These are phyloP conservation scores for Rhizophagus prolifer DNA, from an alignment of 192 early-diverging fungal genomes.

Conservation along the genomic window DNA sequence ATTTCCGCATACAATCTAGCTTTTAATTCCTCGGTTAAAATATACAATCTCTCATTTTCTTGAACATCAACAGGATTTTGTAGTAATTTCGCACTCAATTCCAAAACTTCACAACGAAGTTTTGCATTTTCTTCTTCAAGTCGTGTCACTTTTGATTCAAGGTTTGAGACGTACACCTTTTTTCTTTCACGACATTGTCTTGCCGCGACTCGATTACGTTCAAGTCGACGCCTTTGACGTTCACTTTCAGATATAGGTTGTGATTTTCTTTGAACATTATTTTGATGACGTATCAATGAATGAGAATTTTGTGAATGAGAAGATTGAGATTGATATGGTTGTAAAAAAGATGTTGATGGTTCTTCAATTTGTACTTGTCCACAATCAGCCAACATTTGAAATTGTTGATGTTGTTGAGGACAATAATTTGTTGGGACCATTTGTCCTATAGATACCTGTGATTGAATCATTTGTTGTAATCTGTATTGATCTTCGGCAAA, in stretches of 20 bases:
- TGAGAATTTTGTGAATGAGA: neutral
- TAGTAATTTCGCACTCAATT: neutral
- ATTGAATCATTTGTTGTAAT: neutral
- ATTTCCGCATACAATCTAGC: neutral
- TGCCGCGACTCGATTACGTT: constrained; percentile 75
- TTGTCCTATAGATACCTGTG: neutral
- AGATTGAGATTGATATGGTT: neutral
- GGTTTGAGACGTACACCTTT: constrained; percentile 68
- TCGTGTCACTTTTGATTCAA: constrained; percentile 60
- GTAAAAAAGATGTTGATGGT: neutral
- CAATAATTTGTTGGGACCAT: neutral
- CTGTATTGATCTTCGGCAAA: neutral
- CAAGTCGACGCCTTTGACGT: constrained; percentile 66
- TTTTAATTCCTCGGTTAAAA: constrained; percentile 4
- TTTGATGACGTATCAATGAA: too few relatives aligned
- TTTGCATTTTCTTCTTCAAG: constrained; percentile 64
- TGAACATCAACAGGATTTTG: neutral
- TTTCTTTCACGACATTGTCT: constrained; percentile 82
- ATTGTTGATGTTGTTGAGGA: neutral
- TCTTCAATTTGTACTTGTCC: neutral
- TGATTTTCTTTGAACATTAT: neutral
- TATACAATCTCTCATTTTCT: neutral
- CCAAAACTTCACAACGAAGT: constrained; percentile 26
- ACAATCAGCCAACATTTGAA: neutral
- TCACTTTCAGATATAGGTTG: constrained; percentile 61